Evolutionary conservation across 2,329 filamentous ascomycete species (phyloP).

Genomic region (Periconia macrospinosa): DNA sequence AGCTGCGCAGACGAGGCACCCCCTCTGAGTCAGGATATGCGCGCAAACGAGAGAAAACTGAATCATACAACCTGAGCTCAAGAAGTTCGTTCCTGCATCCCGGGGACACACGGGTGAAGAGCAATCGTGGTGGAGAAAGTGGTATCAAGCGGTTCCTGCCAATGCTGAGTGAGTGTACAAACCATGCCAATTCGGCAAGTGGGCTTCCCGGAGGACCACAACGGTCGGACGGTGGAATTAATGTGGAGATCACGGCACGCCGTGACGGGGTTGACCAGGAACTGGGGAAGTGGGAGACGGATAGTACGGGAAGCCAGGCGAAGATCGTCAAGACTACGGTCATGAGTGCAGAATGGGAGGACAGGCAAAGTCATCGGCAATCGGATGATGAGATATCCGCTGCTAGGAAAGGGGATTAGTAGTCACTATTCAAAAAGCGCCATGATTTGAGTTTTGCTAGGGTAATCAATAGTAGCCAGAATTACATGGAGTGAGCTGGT

Average conservation of each 20-base stretch:
- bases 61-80: constrained; percentile 35
- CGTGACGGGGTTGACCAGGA: constrained; percentile 9
- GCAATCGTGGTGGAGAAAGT: constrained; percentile 17
- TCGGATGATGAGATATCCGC: constrained; percentile 26
- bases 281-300: constrained; percentile 34
- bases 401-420: neutral
- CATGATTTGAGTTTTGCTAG: no score
- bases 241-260: constrained; percentile 33
- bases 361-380: constrained; percentile 4
- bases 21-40: constrained; percentile 31
- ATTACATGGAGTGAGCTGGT: no score
- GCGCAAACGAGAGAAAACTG: constrained; percentile 22
- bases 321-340: constrained; percentile 42
- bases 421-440: neutral
- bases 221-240: constrained; percentile 31
- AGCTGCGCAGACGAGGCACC: constrained; percentile 34
- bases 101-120: constrained; percentile 16
- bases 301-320: constrained; percentile 35
- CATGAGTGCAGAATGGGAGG: constrained; percentile 39
- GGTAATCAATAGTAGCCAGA: no score
- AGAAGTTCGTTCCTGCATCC: constrained; percentile 13
- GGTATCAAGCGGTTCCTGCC: constrained; percentile 33
- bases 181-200: constrained; percentile 36
- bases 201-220: constrained; percentile 36
- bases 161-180: constrained; percentile 30